Evolutionary conservation across 192 early-diverging fungal species (phyloP).

Genomic region (Podochytrium sp.): DNA sequence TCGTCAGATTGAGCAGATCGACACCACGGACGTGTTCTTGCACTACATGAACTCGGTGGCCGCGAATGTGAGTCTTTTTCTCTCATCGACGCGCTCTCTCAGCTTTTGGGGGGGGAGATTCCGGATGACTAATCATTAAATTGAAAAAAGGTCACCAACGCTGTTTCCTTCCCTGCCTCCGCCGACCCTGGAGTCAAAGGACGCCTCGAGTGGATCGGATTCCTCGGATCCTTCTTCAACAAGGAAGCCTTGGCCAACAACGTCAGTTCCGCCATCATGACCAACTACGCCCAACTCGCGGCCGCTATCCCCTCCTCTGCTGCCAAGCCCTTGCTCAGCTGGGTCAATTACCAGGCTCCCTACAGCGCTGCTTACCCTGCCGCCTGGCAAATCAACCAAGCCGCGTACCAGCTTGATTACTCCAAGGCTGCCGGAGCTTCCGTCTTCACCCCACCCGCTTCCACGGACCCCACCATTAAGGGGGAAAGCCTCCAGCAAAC

Average conservation of each 20-base stretch:
- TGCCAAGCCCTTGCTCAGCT: not conserved
- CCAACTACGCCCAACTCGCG: slow-evolving; percentile 64
- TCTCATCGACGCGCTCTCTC: too few relatives aligned
- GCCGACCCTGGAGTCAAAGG: slow-evolving; percentile 19
- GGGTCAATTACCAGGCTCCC: not conserved
- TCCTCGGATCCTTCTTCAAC: slow-evolving; percentile 62
- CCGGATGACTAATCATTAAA: too few relatives aligned
- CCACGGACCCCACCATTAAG: not conserved
- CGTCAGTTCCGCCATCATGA: slow-evolving; percentile 47
- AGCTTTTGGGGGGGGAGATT: too few relatives aligned
- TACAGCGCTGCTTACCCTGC: slow-evolving; percentile 24
- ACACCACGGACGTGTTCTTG: slow-evolving; percentile 18
- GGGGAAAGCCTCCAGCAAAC: not conserved
- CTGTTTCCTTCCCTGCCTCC: slow-evolving; percentile 34
- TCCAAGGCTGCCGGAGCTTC: slow-evolving; percentile 30
- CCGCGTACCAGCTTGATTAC: slow-evolving; percentile 57
- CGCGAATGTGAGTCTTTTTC: slow-evolving; percentile 33
- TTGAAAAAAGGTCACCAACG: too few relatives aligned
- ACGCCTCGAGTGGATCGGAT: not conserved
- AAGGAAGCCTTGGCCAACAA: slow-evolving; percentile 54
- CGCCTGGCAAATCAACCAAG: slow-evolving; percentile 40
- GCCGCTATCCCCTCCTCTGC: slow-evolving; percentile 4
- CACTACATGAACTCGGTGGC: not conserved
- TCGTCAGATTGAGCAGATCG: not conserved
- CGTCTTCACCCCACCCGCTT: not conserved